Evolutionary conservation across 768 basidiomycete species (phyloP).

Genomic region (Suillus cothurnatus): DNA sequence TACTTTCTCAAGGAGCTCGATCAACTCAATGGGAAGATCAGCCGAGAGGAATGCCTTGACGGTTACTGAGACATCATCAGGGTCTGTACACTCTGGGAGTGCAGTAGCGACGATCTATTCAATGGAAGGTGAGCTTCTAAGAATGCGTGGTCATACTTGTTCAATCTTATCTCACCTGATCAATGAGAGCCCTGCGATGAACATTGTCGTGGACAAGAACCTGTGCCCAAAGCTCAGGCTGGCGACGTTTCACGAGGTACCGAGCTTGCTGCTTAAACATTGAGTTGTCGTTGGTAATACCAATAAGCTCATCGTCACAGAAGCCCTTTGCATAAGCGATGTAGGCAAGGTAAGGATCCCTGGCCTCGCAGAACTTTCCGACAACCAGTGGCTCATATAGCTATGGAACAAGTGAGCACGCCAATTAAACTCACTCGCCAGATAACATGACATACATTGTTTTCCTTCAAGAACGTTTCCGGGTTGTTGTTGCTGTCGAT

Average conservation of each 20-base stretch:
- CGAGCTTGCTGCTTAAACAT: slow-evolving; percentile 99
- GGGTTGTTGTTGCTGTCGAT: slow-evolving; percentile 99
- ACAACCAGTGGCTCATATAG: slow-evolving; percentile 96
- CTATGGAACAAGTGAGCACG: slow-evolving; percentile 40
- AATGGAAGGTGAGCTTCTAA: not conserved
- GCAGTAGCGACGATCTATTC: slow-evolving; percentile 89
- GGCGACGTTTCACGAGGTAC: slow-evolving; percentile 95
- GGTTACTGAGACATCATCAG: slow-evolving; percentile 97
- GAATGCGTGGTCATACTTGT: not conserved
- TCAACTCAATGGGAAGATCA: slow-evolving; percentile 94
- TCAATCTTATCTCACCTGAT: slow-evolving; percentile 58
- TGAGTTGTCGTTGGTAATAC: slow-evolving; percentile 97
- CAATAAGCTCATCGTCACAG: slow-evolving; percentile 96
- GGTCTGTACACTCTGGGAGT: slow-evolving; percentile 94
- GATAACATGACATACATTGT: slow-evolving; percentile 67
- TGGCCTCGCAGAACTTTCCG: slow-evolving; percentile 98
- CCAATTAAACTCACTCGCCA: not conserved
- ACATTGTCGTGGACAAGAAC: slow-evolving; percentile 89
- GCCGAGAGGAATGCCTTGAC: slow-evolving; percentile 99
- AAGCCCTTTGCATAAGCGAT: slow-evolving; percentile 99
- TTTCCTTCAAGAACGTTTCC: slow-evolving; percentile 97
- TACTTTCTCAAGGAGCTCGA: slow-evolving; percentile 98
- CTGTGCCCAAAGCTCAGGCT: slow-evolving; percentile 95
- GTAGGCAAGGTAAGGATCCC: slow-evolving; percentile 97
- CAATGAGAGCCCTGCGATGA: slow-evolving; percentile 91